Conservation (phyloP, 495 filamentous ascomycete species). For the Talaromyces borbonicus region DNA sequence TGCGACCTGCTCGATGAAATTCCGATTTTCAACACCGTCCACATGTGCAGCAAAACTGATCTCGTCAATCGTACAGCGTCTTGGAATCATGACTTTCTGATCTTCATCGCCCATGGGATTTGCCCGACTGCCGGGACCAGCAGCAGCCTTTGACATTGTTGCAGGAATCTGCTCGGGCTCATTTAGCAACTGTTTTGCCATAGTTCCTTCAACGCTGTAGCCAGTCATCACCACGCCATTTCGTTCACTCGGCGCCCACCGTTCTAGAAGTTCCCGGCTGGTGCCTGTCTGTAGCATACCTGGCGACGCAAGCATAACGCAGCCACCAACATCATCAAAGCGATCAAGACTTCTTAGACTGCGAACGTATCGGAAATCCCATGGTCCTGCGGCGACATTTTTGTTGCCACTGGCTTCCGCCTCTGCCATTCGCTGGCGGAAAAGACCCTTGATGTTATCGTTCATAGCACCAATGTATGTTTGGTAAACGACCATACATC, state of each 20-base stretch:
- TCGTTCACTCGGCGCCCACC: constrained; percentile 90
- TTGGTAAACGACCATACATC: constrained; percentile 98
- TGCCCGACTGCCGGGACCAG: constrained; percentile 45
- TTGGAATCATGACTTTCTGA: constrained; percentile 81
- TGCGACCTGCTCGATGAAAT: constrained; percentile 86
- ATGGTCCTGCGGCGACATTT: constrained; percentile 69
- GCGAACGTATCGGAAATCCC: constrained; percentile 90
- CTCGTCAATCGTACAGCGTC: constrained; percentile 85
- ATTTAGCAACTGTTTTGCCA: constrained; percentile 89
- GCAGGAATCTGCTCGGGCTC: constrained; percentile 90
- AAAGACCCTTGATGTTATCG: constrained; percentile 90
- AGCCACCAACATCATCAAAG: constrained; percentile 91
- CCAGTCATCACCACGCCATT: constrained; percentile 97
- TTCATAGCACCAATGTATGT: constrained; percentile 98
- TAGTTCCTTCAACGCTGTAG: constrained; percentile 96
- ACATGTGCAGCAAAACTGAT: constrained; percentile 94
- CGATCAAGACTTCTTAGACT: constrained; percentile 85
- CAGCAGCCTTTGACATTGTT: constrained; percentile 66
- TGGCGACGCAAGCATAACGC: constrained; percentile 93
- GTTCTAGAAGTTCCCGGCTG: constrained; percentile 79
- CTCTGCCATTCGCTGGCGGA: constrained; percentile 77
- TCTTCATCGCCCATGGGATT: constrained; percentile 45
- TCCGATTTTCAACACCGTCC: constrained; percentile 87
- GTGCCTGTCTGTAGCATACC: constrained; percentile 98
- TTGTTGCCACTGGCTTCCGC: constrained; percentile 67